phyloP scores from a whole-genome alignment of 1,139 yeast genomes.

The Kodamaea ohmeri region DNA sequence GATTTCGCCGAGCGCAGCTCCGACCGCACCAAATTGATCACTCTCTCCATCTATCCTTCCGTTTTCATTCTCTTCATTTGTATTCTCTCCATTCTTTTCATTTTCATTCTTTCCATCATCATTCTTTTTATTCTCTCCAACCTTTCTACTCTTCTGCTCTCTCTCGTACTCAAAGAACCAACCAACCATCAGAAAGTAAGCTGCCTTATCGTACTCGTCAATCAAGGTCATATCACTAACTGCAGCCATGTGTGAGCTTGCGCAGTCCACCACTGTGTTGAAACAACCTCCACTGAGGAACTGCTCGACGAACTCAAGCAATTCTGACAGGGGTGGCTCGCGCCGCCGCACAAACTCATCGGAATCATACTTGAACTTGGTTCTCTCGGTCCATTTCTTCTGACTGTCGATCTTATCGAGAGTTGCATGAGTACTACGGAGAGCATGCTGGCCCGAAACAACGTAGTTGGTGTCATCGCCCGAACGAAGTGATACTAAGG shows the following conservation, averaged over 20 bases:
- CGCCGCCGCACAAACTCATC: slow-evolving; percentile 33
- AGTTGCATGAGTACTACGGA: slow-evolving; percentile 39
- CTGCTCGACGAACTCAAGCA: slow-evolving; percentile 46
- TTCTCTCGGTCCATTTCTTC: slow-evolving; percentile 61
- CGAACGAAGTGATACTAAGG: slow-evolving; percentile 67
- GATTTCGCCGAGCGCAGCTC: slow-evolving; percentile 64
- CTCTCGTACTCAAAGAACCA: slow-evolving; percentile 62
- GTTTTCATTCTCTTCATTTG: background rate
- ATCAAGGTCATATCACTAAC: slow-evolving; percentile 36
- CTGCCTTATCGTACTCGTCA: slow-evolving; percentile 40
- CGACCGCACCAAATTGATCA: slow-evolving; percentile 55
- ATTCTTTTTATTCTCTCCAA: background rate
- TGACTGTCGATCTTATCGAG: slow-evolving; percentile 61
- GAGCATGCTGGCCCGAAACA: slow-evolving; percentile 70
- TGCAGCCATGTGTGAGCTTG: slow-evolving; percentile 46
- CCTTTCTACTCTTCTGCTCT: slow-evolving; percentile 2
- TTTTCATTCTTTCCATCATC: slow-evolving; percentile 11
- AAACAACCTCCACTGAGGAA: slow-evolving; percentile 72
- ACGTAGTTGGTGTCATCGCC: slow-evolving; percentile 61
- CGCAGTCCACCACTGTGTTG: slow-evolving; percentile 57
- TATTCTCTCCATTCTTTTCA: slow-evolving; percentile 12
- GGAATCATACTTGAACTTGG: slow-evolving; percentile 43
- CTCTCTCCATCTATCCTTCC: slow-evolving; percentile 11
- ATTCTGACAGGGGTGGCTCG: slow-evolving; percentile 7
- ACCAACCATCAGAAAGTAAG: slow-evolving; percentile 58